These are phyloP conservation scores for Serendipita indica DNA, from an alignment of 768 basidiomycete species.

Conservation along the genomic window DNA sequence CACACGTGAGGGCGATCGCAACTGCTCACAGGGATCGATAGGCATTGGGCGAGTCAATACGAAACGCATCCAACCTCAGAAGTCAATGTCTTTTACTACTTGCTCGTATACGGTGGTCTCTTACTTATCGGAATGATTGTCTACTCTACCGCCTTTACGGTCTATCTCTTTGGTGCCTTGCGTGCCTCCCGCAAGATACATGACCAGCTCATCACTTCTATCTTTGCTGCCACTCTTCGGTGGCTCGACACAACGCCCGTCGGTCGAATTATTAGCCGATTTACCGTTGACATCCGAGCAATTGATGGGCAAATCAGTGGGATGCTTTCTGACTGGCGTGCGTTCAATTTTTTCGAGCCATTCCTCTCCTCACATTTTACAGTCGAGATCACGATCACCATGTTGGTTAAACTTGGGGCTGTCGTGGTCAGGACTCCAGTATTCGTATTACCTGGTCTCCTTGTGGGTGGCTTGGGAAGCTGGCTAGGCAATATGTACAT, in stretches of 20 bases:
- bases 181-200: constrained; percentile 13
- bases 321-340: constrained; percentile 9
- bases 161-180: constrained; percentile 7
- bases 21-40: background rate
- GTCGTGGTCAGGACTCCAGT: constrained; percentile 32
- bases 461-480: constrained; percentile 30
- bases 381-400: constrained; percentile 23
- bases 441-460: constrained; percentile 33
- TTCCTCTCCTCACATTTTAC: constrained; percentile 18
- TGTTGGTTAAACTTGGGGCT: constrained; percentile 31
- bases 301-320: constrained; percentile 23
- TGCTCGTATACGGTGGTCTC: constrained; percentile 29
- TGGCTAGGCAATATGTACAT: constrained; percentile 38
- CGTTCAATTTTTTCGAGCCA: constrained; percentile 13
- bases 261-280: constrained; percentile 48
- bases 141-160: constrained; percentile 23
- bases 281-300: constrained; percentile 47
- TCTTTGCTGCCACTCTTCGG: constrained; percentile 19
- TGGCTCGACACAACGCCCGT: constrained; percentile 38
- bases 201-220: background rate
- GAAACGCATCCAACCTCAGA: constrained; percentile 22
- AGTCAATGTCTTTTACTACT: constrained; percentile 28
- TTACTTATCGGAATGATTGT: constrained; percentile 21
- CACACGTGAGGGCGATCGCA: constrained; percentile 10
- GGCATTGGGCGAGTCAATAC: constrained; percentile 30